Base-by-base conservation (phyloP, 306 rosid species). In the Dryas drummondii region DNA sequence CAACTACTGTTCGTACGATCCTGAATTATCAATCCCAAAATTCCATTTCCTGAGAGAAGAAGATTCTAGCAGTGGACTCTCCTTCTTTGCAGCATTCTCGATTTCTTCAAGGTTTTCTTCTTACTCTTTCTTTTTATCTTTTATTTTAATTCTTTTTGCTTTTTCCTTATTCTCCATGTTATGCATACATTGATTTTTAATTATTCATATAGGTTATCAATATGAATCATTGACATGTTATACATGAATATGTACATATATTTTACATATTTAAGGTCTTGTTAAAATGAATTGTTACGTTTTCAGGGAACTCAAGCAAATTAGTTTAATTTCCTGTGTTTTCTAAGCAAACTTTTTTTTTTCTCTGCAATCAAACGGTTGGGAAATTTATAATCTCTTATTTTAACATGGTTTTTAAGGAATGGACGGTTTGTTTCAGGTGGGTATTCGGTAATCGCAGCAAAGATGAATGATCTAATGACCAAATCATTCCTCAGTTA, bases 381-480 rank as follows among this genome's bases (percentile, higher is more conserved):
- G 22, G n/a, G 26, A 27, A 17, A 3, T 32, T 32, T 9, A 12
- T 22, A 8, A 56, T 19, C 22, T 45, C 48, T 13, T 61, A 42
- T 61, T 61, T 58, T 32, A 7, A 32, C 10, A 12, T 62, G 67
- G 58, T 5, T 16, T 27, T 50, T 68, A 32, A 69, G 48, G 16
- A 69, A 69, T 5, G 52, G 48, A 37, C 37, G 48, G 41, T 53
- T n/a, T 70, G 5, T 70, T 70, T n/a, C 62, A 58, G 79, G 72
- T 48, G 48, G 27, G 49, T 15, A 3, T 3, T 66, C 0, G 16
- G 11, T 12, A 13, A 14, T 46, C 42, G 16, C 4, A 16, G 7
- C 16, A 47, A 46, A 76, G 48, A 76, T 76, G 79, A 76, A 76
- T 57, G 79, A 76, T 66, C 79, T 76, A 45, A 76, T 76, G 79